Base-by-base conservation (phyloP, 805 yeast species). In the Metschnikowia vanudenii region DNA sequence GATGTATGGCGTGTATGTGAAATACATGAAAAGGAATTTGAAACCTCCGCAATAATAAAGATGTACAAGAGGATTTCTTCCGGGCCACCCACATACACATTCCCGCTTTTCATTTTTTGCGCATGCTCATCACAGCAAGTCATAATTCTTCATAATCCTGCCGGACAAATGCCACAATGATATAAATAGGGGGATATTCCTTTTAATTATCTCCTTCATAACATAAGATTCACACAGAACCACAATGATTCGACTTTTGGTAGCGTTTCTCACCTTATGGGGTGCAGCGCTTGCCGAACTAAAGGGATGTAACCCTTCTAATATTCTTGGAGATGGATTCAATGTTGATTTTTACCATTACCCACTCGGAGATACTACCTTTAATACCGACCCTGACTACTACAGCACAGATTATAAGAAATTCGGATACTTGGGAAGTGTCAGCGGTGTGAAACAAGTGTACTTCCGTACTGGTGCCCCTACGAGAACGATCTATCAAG, bases 311-410 rank as follows among this genome's bases (percentile, higher is more conserved):
- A 26, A 38, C n/a, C 43, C 47, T 11, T 18, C 24, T 6, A 32
- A 29, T 2, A 38, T 39, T 22, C 14, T 44, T 14, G 18, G 16
- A 20, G n/a, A n/a, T n/a, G n/a, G n/a, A n/a, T n/a, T n/a, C n/a
- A n/a, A n/a, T n/a, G n/a, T n/a, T n/a, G n/a, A n/a, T 12, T 43
- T 43, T 26, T 47, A 43, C 45, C 26, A 34, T 5, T 40, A 43
- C 34, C 44, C 51, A 4, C 42, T 39, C 22, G 22, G 14, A 13
- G 43, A 36, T 6, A n/a, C 32, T 2, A 14, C 41, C 16, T 43
- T 43, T 18, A 22, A 22, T 16, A 43, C 37, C 1, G 44, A 47
- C 28, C 35, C 46, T 9, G 31, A 26, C 4, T 49, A 31, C 38
- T 49, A 42, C 40, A n/a, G 13, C 12, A 13, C 7, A 7, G 52